Conservation (phyloP, 306 rosid genomes). For the Castanea mollissima region DNA sequence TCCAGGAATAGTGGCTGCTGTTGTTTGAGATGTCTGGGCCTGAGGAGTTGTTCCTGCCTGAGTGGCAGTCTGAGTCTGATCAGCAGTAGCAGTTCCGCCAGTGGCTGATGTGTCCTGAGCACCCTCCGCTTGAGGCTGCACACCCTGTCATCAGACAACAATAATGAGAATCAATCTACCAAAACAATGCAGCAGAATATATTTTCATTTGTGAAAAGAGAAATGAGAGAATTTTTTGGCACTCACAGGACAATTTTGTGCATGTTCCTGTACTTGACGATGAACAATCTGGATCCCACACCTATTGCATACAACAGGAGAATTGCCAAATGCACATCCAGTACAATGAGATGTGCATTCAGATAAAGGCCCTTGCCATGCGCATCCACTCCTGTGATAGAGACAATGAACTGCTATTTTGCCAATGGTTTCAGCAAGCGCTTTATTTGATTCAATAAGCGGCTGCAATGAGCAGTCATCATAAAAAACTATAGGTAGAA, state of each 20-base stretch:
- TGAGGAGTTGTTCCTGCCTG: conserved; percentile 52
- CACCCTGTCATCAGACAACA: conserved; percentile 57
- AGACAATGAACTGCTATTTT: conserved; percentile 89
- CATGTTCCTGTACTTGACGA: conserved; percentile 95
- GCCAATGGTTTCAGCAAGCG: conserved; percentile 90
- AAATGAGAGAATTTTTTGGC: not conserved
- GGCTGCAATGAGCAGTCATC: conserved; percentile 57
- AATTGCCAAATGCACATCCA: conserved; percentile 88
- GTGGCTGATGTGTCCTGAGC: conserved; percentile 49
- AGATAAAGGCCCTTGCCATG: conserved; percentile 89
- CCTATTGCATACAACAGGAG: conserved; percentile 91
- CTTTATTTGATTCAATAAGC: conserved; percentile 67
- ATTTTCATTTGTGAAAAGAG: not conserved
- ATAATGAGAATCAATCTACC: conserved; percentile 15
- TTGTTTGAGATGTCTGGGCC: conserved; percentile 54
- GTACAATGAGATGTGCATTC: conserved; percentile 84
- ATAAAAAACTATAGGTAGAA: conserved; percentile 12
- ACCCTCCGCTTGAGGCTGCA: conserved; percentile 55
- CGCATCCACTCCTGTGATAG: conserved; percentile 91
- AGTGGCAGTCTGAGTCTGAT: conserved; percentile 49
- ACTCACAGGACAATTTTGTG: conserved; percentile 83
- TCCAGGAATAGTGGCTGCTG: conserved; percentile 42
- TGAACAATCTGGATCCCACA: conserved; percentile 91
- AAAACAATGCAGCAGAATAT: not conserved
- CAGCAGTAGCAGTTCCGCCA: conserved; percentile 42